A percentile compares a stretch with the other conserved stretches of the same genome.
phyloP scores from a whole-genome alignment of 2,329 filamentous ascomycete species.

The Emydomyces testavorans region DNA sequence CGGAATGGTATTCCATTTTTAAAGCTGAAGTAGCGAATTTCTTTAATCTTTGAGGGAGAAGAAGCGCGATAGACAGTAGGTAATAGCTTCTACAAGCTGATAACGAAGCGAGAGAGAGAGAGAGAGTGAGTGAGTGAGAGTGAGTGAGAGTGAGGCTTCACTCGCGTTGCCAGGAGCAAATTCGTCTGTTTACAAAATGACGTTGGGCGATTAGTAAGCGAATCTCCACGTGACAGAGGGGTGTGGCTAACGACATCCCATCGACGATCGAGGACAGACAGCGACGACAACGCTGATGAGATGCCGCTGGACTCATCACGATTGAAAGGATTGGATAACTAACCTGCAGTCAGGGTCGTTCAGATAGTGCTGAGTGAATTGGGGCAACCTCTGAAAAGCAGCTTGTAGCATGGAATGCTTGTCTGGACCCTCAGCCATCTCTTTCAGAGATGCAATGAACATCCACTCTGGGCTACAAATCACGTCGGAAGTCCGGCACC shows the following conservation, averaged over 20 bases:
- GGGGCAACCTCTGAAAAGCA: slow-evolving; percentile 3
- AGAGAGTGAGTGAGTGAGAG: background rate
- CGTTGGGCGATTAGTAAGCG: background rate
- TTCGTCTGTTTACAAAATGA: background rate
- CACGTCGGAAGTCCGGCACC: slow-evolving; percentile 2
- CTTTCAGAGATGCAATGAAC: background rate
- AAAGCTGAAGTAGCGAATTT: background rate
- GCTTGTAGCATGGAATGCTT: background rate
- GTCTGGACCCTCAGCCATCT: background rate
- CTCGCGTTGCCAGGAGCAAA: background rate
- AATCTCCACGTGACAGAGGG: background rate
- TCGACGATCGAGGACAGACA: background rate
- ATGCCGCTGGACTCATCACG: no score
- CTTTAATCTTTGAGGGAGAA: background rate
- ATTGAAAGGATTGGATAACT: background rate
- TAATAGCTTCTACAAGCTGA: no score
- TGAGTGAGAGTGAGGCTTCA: background rate
- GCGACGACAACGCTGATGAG: no score
- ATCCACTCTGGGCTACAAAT: background rate
- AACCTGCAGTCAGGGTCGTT: slow-evolving; percentile 7
- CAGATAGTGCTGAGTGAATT: background rate
- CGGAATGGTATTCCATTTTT: slow-evolving; percentile 53
- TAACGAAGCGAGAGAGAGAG: background rate
- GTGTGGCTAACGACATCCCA: background rate
- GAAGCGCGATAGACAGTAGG: background rate